phyloP scores from a whole-genome alignment of 2,329 filamentous ascomycete species.

The Dryadomyces sulphureus region DNA sequence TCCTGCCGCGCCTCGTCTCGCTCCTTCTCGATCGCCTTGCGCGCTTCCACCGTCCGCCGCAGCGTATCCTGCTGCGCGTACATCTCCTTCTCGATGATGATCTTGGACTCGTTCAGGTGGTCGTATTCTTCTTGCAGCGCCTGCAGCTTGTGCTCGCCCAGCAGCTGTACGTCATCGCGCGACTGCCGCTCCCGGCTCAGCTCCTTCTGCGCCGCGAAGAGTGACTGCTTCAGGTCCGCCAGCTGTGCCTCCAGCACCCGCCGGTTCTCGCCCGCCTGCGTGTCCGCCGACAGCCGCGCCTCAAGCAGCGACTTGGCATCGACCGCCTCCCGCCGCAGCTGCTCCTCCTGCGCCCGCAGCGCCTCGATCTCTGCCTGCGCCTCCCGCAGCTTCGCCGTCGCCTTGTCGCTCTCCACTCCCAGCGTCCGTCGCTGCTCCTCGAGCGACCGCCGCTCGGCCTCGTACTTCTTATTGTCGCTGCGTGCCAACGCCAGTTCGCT shows the following conservation, averaged over 20 bases:
- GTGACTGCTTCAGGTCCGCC: conserved; percentile 69
- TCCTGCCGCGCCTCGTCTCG: conserved; percentile 81
- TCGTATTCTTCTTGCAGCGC: conserved; percentile 75
- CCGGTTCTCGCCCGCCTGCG: conserved; percentile 65
- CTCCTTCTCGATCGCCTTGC: conserved; percentile 66
- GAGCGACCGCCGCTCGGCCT: conserved; percentile 63
- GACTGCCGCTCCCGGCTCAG: conserved; percentile 86
- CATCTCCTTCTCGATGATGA: conserved; percentile 94
- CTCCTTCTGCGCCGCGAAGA: conserved; percentile 76
- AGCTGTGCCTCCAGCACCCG: conserved; percentile 78
- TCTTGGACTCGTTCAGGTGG: conserved; percentile 81
- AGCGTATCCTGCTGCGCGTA: conserved; percentile 90
- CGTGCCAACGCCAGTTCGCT: conserved; percentile 80
- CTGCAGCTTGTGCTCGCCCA: conserved; percentile 77
- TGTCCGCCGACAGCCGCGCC: conserved; percentile 78
- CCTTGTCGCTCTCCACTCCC: conserved; percentile 61
- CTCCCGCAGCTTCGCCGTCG: conserved; percentile 62
- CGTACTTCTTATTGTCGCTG: conserved; percentile 68
- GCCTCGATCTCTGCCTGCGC: conserved; percentile 79
- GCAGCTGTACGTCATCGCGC: conserved; percentile 79
- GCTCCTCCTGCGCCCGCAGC: conserved; percentile 68
- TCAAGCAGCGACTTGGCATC: conserved; percentile 80
- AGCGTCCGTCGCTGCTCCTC: conserved; percentile 66
- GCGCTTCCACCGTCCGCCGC: conserved; percentile 69
- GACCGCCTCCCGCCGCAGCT: conserved; percentile 74